Conservation (phyloP, 345 rosid genomes). For the Raphanus raphanistrum region DNA sequence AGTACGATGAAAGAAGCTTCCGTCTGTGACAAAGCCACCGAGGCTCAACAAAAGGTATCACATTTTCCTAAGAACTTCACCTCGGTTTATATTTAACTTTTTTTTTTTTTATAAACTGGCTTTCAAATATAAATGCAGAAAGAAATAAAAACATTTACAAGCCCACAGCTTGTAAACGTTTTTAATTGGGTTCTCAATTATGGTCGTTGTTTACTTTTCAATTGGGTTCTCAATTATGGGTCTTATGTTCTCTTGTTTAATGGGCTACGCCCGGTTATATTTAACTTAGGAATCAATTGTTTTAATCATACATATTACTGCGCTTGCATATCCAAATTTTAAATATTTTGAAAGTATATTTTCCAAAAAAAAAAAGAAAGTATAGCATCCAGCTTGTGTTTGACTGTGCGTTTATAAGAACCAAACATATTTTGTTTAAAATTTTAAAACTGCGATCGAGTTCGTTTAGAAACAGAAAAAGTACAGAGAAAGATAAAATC, state of each 20-base stretch:
- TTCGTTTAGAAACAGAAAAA: not conserved
- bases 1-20: conserved; percentile 35
- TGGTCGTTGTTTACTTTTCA: too few species aligned
- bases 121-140: too few species aligned
- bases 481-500: not conserved
- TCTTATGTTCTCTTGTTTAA: too few species aligned
- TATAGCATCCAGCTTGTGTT: not conserved
- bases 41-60: conserved; percentile 36
- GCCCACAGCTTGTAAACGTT: too few species aligned
- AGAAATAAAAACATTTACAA: too few species aligned
- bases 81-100: not conserved
- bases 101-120: too few species aligned
- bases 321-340: not conserved
- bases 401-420: not conserved
- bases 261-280: too few species aligned
- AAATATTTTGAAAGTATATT: not conserved
- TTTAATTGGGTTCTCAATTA: too few species aligned
- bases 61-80: not conserved
- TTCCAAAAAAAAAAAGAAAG: too few species aligned
- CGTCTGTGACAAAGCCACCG: conserved; percentile 36
- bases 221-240: too few species aligned
- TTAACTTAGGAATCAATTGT: not conserved
- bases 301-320: not conserved
- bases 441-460: not conserved
- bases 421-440: not conserved